phyloP scores from a whole-genome alignment of 2,329 filamentous ascomycete species.

The Botrytis deweyae region DNA sequence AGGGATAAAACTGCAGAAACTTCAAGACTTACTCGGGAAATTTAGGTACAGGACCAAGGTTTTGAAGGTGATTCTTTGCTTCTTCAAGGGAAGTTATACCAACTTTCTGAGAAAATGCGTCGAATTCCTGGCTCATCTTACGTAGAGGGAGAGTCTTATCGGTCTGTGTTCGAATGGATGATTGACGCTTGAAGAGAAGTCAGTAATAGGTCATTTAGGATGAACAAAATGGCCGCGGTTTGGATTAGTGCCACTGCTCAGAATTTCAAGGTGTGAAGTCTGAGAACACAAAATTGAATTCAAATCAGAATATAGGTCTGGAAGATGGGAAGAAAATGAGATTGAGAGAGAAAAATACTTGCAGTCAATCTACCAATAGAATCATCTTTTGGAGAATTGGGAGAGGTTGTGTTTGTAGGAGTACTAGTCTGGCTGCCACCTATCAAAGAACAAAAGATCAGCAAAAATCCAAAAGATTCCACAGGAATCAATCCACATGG shows the following conservation, averaged over 20 bases:
- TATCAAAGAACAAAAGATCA: neutral
- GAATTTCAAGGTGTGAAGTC: neutral
- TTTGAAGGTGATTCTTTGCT: conserved; percentile 14
- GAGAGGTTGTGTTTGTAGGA: neutral
- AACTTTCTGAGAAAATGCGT: conserved; percentile 6
- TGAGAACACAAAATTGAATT: neutral
- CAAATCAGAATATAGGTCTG: neutral
- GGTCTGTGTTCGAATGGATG: neutral
- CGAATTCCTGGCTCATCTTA: conserved; percentile 3
- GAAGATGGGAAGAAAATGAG: neutral
- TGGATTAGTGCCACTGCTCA: neutral
- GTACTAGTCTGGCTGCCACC: conserved; percentile 7
- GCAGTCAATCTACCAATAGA: conserved; percentile 8
- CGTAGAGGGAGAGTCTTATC: neutral
- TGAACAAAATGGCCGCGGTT: neutral
- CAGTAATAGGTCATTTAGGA: neutral
- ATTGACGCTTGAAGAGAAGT: conserved; percentile 6
- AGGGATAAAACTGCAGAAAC: neutral
- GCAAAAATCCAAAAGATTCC: neutral
- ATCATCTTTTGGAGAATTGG: neutral
- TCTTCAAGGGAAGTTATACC: neutral
- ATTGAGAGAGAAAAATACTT: neutral
- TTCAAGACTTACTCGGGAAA: neutral
- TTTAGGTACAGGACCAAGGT: conserved; percentile 9
- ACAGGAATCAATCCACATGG: too few species aligned